A percentile compares a stretch with the other conserved stretches of the same genome.
These are phyloP conservation scores for Pseudozyma tsukubaensis DNA, from an alignment of 1,284 basidiomycete genomes.

Conservation along the genomic window DNA sequence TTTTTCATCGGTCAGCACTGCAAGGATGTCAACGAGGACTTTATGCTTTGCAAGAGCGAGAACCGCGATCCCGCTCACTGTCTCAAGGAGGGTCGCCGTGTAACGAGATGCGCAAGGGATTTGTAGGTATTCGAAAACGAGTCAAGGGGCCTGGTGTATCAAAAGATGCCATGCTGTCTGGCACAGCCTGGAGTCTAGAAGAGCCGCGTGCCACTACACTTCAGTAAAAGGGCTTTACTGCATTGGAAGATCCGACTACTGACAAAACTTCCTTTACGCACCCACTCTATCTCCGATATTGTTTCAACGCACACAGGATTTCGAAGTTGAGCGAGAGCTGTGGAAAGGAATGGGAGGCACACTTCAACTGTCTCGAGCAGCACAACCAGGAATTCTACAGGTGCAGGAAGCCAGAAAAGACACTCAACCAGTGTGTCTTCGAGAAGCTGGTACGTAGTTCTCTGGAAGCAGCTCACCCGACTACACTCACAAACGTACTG, in stretches of 20 bases:
- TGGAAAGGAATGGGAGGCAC: conserved; percentile 85
- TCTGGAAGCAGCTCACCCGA: background rate
- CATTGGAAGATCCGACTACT: background rate
- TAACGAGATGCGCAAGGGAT: conserved; percentile 94
- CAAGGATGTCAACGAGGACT: conserved; percentile 99
- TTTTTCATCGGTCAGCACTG: conserved; percentile 98
- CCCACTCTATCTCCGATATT: background rate
- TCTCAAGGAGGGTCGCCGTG: conserved; percentile 92
- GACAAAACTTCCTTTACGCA: conserved; percentile 1
- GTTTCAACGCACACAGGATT: conserved; percentile 74
- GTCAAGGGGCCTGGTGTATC: background rate
- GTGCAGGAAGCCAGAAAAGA: conserved; percentile 89
- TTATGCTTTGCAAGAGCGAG: conserved; percentile 98
- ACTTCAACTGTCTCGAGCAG: conserved; percentile 94
- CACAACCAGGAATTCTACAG: conserved; percentile 97
- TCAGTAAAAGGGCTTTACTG: no score
- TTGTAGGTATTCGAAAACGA: conserved; percentile 74
- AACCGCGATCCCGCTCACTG: conserved; percentile 90
- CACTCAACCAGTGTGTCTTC: conserved; percentile 94
- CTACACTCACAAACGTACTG: conserved; percentile 3
- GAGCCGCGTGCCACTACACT: no score
- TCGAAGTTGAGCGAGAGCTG: conserved; percentile 93
- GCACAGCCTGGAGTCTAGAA: background rate
- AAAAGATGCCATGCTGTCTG: background rate
- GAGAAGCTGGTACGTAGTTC: conserved; percentile 78